A percentile compares a stretch with the other conserved stretches of the same genome.
These are phyloP conservation scores for Akanthomyces lecanii DNA, from an alignment of 2,329 filamentous ascomycete genomes.

Conservation along the genomic window DNA sequence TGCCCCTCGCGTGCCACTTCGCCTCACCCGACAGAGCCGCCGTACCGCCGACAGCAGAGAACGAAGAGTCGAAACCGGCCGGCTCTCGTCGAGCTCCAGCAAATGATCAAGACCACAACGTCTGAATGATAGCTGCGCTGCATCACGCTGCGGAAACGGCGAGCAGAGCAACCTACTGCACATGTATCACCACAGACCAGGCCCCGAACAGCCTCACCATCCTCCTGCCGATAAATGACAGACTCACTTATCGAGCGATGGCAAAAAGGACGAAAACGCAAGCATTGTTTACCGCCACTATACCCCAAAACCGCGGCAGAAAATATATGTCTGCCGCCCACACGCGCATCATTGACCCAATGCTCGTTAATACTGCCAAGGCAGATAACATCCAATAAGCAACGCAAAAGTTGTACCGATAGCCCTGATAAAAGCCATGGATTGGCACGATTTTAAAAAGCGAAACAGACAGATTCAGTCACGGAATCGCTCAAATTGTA, in stretches of 20 bases:
- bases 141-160: background rate
- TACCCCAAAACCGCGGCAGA: background rate
- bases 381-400: background rate
- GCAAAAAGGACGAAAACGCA: background rate
- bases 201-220: background rate
- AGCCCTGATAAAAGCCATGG: background rate
- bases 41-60: conserved; percentile 33
- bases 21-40: conserved; percentile 29
- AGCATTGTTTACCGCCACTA: background rate
- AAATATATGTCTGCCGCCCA: background rate
- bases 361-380: background rate
- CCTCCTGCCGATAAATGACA: background rate
- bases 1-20: conserved; percentile 38
- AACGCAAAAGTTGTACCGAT: background rate
- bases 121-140: background rate
- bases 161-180: background rate
- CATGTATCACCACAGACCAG: background rate
- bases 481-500: background rate
- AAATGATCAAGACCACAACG: background rate
- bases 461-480: background rate
- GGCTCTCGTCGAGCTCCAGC: conserved; percentile 26
- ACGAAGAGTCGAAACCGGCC: conserved; percentile 37
- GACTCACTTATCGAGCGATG: background rate
- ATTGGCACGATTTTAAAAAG: background rate
- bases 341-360: background rate